These are phyloP conservation scores for Lactifluus subvellereus DNA, from an alignment of 768 basidiomycete genomes.

Conservation along the genomic window DNA sequence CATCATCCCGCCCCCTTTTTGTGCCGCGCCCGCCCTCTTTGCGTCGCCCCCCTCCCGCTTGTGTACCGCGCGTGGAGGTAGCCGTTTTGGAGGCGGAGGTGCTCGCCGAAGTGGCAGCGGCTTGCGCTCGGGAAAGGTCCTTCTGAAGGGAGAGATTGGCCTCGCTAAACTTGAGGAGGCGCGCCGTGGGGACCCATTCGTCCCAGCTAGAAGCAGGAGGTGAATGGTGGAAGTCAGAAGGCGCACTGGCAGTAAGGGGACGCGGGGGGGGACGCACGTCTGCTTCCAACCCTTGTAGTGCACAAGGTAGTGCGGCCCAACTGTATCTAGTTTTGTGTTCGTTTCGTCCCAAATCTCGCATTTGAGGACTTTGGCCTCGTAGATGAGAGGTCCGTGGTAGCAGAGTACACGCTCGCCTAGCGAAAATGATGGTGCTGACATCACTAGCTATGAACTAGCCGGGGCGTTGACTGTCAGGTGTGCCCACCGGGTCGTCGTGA, in stretches of 20 bases:
- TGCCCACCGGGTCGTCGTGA: neutral
- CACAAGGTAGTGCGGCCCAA: slow-evolving; percentile 86
- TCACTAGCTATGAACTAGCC: neutral
- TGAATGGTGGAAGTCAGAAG: neutral
- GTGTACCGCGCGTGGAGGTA: slow-evolving; percentile 24
- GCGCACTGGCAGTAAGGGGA: neutral
- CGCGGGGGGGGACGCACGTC: slow-evolving; percentile 50
- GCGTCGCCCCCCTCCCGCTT: slow-evolving; percentile 30
- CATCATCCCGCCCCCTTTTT: slow-evolving; percentile 74
- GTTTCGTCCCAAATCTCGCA: slow-evolving; percentile 56
- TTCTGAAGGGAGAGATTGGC: slow-evolving; percentile 76
- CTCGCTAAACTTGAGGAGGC: slow-evolving; percentile 83
- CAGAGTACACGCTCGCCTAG: slow-evolving; percentile 73
- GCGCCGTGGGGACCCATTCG: slow-evolving; percentile 84
- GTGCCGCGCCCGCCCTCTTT: slow-evolving; percentile 63
- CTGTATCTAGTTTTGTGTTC: slow-evolving; percentile 49
- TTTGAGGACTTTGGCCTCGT: slow-evolving; percentile 90
- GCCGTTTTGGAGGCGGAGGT: slow-evolving; percentile 32
- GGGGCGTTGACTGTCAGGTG: neutral
- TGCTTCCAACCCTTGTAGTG: slow-evolving; percentile 99
- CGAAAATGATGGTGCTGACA: slow-evolving; percentile 15
- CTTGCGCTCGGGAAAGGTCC: slow-evolving; percentile 45
- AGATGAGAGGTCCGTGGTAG: slow-evolving; percentile 93
- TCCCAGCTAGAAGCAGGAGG: slow-evolving; percentile 63
- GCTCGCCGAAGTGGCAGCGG: slow-evolving; percentile 35